These are phyloP conservation scores for Nepenthes gracilis DNA, from an alignment of 148 eudicot species.

Conservation along the genomic window DNA sequence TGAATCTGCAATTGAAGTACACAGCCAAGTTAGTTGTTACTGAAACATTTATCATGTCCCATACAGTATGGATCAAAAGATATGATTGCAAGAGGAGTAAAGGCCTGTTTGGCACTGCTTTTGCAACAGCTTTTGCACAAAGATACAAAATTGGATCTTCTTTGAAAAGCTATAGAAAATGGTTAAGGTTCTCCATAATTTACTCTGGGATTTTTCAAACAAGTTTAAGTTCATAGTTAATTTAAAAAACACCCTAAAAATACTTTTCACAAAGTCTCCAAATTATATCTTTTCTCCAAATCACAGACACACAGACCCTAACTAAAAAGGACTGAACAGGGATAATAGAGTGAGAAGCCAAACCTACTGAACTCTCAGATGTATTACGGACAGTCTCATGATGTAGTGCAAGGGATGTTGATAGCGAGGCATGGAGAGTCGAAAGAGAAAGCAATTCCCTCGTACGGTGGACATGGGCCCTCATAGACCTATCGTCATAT, in stretches of 20 bases:
- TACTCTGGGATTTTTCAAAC: too few species aligned
- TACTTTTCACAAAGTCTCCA: too few species aligned
- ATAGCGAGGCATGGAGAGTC: constrained; percentile 72
- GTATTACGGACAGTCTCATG: constrained; percentile 52
- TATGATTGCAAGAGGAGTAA: constrained; percentile 5
- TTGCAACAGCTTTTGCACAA: too few species aligned
- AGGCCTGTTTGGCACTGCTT: neutral
- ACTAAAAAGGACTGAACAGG: neutral
- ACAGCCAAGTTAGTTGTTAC: neutral
- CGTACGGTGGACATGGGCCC: constrained; percentile 94
- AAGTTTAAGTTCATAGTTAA: too few species aligned
- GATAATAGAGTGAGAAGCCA: constrained; percentile 4
- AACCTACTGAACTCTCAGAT: constrained; percentile 59
- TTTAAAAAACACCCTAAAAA: too few species aligned
- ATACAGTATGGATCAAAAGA: neutral
- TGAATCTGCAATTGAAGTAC: constrained; percentile 24
- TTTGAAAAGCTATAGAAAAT: too few species aligned
- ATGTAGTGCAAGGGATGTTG: constrained; percentile 83
- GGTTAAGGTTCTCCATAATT: too few species aligned
- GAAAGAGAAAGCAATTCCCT: constrained; percentile 91
- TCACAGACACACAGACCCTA: too few species aligned
- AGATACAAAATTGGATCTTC: too few species aligned
- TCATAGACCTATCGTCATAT: constrained; percentile 91
- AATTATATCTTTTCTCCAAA: too few species aligned
- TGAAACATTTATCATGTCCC: neutral